Percentiles rank a stretch among this genome's conserved stretches.
phyloP scores from a whole-genome alignment of 305 asterid genomes.

The Fraxinus ornus region DNA sequence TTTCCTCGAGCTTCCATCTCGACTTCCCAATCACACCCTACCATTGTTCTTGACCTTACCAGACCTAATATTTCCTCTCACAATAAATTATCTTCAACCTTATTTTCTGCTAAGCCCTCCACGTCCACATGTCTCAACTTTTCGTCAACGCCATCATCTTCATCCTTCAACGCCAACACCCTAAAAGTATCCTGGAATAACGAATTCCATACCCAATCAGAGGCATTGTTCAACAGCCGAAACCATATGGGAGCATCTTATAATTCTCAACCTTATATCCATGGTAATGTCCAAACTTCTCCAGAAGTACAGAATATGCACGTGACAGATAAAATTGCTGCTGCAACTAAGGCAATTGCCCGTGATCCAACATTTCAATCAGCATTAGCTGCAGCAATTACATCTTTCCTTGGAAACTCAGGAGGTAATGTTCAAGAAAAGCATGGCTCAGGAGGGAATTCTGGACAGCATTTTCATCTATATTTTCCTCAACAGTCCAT shows the following conservation, averaged over 20 bases:
- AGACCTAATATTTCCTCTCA: conserved; percentile 27
- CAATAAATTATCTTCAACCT: conserved; percentile 19
- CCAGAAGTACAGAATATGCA: background rate
- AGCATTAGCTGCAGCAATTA: conserved; percentile 40
- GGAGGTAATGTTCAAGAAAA: conserved; percentile 17
- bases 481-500: conserved; percentile 30
- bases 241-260: background rate
- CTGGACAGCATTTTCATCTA: conserved; percentile 17
- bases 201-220: background rate
- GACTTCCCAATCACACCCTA: conserved; percentile 52
- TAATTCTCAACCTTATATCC: conserved; percentile 15
- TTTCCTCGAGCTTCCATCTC: conserved; percentile 35
- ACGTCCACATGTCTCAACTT: conserved; percentile 33
- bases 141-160: conserved; percentile 16
- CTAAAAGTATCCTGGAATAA: background rate
- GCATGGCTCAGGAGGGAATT: conserved; percentile 9
- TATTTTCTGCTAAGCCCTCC: conserved; percentile 15
- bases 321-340: conserved; percentile 24
- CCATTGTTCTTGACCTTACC: conserved; percentile 54
- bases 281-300: background rate
- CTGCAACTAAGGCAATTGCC: conserved; percentile 35
- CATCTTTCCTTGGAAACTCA: conserved; percentile 34
- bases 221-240: conserved; percentile 6
- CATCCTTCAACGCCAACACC: conserved; percentile 14
- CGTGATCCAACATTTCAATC: conserved; percentile 36